Evolutionary conservation across 2,329 filamentous ascomycete species (phyloP), one percentile per base, ranked within the genome.

Genomic region (Teratosphaeria destructans): DNA sequence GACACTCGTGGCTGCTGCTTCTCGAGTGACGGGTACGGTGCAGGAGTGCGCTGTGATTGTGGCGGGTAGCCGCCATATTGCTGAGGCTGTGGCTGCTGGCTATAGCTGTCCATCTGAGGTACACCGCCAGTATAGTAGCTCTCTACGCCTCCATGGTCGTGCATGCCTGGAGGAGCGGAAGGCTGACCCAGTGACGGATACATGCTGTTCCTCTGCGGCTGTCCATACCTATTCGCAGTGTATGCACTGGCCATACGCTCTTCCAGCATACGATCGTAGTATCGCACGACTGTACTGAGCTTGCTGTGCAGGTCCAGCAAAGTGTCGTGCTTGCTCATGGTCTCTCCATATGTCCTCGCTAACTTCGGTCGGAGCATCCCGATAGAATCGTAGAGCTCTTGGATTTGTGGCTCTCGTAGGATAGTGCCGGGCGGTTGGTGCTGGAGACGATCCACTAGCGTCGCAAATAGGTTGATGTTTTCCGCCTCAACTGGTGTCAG

Each of bases 241-340:
- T 97, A 97, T 1, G 94, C 93, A 72, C 88, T 95, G 8, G 91
- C 95, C 29, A 99, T 80, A 47, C 94, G 85, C 64, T 99, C 94
- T 74, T 99, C 94, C 16, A 99, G 81, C 94, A 99, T 97, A 49
- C 91, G 86, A 73, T 99, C 94, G 71, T 99, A 99, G 72, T 97
- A 97, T 37, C 94, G 85, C 5, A 99, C 94, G 29, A 97, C 94
- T 0, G 93, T 96, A 0, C 93, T 94, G 27, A 99, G 79, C 72
- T 99, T 99, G 19, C 91, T 89, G 72, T 99, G 94, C 0, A 99
- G 79, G 72, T 99, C 94, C 27, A 97, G 82, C 10, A 99, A 81
- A 0, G 93, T 94, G 72, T 99, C 92, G 74, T 97, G 94, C 75
- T 99, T 99, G 82, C 94, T 97, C 94, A 99, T 97, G 0, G 94